phyloP scores from a whole-genome alignment of 495 filamentous ascomycete species.

The Thermochaetoides thermophila region DNA sequence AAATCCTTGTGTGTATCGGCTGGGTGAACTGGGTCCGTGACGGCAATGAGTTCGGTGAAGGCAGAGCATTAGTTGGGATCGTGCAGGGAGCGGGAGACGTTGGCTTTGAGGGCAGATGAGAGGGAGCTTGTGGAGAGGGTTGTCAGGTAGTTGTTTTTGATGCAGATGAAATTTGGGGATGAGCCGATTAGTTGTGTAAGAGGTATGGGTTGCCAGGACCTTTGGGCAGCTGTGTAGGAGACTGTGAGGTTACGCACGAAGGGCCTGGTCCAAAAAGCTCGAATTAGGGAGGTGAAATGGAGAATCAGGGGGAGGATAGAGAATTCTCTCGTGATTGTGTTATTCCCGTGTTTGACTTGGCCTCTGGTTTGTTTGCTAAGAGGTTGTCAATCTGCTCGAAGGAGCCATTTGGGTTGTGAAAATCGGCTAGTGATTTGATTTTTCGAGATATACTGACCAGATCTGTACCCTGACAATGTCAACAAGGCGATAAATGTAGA shows the following conservation, averaged over 20 bases:
- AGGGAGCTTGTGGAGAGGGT: conserved; percentile 24
- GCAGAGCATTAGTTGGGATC: conserved; percentile 32
- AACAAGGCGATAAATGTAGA: too few relatives aligned
- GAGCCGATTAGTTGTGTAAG: conserved; percentile 3
- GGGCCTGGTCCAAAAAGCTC: conserved; percentile 13
- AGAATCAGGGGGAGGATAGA: conserved; percentile 1
- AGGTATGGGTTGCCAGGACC: conserved; percentile 7
- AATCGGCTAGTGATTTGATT: too few relatives aligned
- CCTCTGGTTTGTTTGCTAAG: too few relatives aligned
- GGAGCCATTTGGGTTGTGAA: too few relatives aligned
- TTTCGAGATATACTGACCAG: too few relatives aligned
- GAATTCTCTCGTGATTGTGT: too few relatives aligned
- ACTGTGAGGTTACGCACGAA: conserved; percentile 8
- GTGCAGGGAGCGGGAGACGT: conserved; percentile 28
- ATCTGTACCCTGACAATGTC: too few relatives aligned
- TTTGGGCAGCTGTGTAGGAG: conserved; percentile 12
- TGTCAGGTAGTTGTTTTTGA: conserved; percentile 20
- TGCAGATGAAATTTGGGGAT: conserved; percentile 12
- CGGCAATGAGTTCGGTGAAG: conserved; percentile 33
- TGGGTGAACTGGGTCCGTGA: conserved; percentile 20
- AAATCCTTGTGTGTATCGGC: conserved; percentile 24
- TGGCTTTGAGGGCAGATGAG: conserved; percentile 21
- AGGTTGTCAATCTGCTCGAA: too few relatives aligned
- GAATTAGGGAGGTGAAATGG: conserved; percentile 1
- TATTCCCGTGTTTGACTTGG: too few relatives aligned